These are phyloP conservation scores for Microdochium nivale DNA, from an alignment of 2,329 filamentous ascomycete species.

Conservation along the genomic window DNA sequence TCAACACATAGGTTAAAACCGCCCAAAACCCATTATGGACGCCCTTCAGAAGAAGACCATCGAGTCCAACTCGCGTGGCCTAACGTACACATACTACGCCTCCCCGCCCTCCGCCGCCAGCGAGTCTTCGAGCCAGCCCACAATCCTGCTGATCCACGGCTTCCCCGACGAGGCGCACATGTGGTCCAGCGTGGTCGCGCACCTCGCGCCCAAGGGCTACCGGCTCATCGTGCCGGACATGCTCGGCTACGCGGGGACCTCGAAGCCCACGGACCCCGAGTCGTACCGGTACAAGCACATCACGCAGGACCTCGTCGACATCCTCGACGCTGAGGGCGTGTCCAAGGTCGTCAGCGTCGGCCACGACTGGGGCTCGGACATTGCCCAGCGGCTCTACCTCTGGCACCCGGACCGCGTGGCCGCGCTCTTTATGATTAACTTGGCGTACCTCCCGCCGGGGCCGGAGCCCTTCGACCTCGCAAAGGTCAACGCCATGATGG, in stretches of 20 bases:
- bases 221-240: constrained; percentile 22
- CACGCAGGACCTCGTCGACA: constrained; percentile 20
- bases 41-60: background rate
- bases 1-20: background rate
- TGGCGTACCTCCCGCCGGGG: constrained; percentile 23
- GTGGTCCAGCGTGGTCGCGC: constrained; percentile 1
- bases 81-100: background rate
- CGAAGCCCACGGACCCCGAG: constrained; percentile 19
- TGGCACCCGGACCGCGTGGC: constrained; percentile 25
- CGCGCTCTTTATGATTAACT: constrained; percentile 25
- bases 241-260: constrained; percentile 20
- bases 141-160: background rate
- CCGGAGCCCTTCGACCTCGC: constrained; percentile 11
- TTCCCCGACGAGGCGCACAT: background rate
- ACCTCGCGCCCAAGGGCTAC: constrained; percentile 19
- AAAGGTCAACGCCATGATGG: background rate
- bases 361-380: constrained; percentile 31
- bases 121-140: background rate
- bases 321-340: constrained; percentile 19
- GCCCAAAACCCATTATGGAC: background rate
- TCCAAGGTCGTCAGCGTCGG: constrained; percentile 25
- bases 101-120: background rate
- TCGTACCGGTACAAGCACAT: constrained; percentile 21
- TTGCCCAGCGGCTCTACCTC: constrained; percentile 25
- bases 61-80: background rate